Base-by-base conservation (phyloP, 2,329 filamentous ascomycete genomes). In the Pseudogymnoascus sp. region DNA sequence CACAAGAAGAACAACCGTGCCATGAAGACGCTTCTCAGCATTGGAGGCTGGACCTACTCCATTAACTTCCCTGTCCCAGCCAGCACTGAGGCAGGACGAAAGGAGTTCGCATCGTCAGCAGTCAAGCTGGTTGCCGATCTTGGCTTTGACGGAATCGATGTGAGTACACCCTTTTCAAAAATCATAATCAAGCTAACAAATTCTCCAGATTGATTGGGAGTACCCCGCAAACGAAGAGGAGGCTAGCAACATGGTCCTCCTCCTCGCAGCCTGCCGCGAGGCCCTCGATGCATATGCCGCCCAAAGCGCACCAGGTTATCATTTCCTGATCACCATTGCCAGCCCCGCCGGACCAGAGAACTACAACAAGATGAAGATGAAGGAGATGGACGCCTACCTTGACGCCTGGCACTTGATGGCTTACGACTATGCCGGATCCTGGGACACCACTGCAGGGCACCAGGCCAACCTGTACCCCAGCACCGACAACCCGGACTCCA, bases 21-120 rank as follows among this genome's bases (percentile, higher is more conserved):
- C 58, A 72, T 95, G 58, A 93, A 93, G 71, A 79, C 88, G 1
- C 77, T 94, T 25, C 79, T 95, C 6, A 89, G 84, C 58, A 90
- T 95, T 65, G 90, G 90, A 58, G 90, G 90, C 30, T 94, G 88
- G 88, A 90, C 88, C 0, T 93, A 90, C 74, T 91, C 88, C 1
- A 76, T 80, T 66, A 90, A 90, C 72, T 93, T 96, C 70, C 78
- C 88, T 0, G 76, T 77, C 1, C 86, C 86, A 0, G 84, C 86
- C 8, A 84, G 83, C 63, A 88, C 86, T 0, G 78, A 80, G 0
- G 74, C 77, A 2, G 85, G 83, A 14, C 81, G 90, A 14, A 73
- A 77, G 35, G 81, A 67, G 1, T 96, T 96, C 73, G 91, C 90
- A 5, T 74, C 80, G 50, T 83, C 81, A 3, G 84, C 89, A 2